phyloP scores from a whole-genome alignment of 2,329 filamentous ascomycete species.

The Sporothrix phasma region DNA sequence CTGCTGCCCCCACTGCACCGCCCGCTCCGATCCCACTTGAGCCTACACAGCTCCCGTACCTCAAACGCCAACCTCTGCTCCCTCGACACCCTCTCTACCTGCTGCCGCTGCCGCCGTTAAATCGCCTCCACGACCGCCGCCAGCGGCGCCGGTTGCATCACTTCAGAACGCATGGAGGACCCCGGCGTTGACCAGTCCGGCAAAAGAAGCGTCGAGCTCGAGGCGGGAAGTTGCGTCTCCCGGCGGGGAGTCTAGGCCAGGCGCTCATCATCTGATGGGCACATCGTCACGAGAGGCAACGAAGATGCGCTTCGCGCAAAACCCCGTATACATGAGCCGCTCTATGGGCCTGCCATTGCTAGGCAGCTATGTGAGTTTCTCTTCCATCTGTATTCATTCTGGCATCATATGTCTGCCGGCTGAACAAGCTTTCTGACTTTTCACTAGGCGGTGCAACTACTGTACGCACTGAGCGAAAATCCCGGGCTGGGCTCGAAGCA shows the following conservation, averaged over 20 bases:
- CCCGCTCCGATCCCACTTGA: neutral
- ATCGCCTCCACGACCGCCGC: neutral
- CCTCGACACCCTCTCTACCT: conserved; percentile 1
- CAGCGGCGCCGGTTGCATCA: neutral
- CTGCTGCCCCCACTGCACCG: neutral
- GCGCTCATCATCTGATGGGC: conserved; percentile 10
- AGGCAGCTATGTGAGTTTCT: conserved; percentile 25
- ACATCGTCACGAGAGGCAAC: conserved; percentile 21
- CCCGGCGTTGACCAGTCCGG: neutral
- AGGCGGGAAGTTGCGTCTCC: conserved; percentile 6
- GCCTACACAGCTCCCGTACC: too few relatives aligned
- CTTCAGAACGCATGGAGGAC: neutral
- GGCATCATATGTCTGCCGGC: neutral
- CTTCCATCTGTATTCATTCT: neutral
- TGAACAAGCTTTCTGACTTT: neutral
- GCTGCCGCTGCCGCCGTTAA: neutral
- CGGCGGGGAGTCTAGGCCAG: neutral
- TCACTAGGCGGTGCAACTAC: conserved; percentile 28
- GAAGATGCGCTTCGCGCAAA: conserved; percentile 28
- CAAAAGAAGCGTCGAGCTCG: neutral
- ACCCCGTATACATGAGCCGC: conserved; percentile 27
- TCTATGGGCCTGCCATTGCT: conserved; percentile 29
- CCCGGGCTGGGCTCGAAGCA: conserved; percentile 24
- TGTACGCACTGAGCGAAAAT: conserved; percentile 29
- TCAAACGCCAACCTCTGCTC: neutral